Percentiles rank a stretch among this genome's conserved stretches.
Evolutionary conservation across 1,284 basidiomycete genomes (phyloP).

Genomic region (Marasmius sp.): DNA sequence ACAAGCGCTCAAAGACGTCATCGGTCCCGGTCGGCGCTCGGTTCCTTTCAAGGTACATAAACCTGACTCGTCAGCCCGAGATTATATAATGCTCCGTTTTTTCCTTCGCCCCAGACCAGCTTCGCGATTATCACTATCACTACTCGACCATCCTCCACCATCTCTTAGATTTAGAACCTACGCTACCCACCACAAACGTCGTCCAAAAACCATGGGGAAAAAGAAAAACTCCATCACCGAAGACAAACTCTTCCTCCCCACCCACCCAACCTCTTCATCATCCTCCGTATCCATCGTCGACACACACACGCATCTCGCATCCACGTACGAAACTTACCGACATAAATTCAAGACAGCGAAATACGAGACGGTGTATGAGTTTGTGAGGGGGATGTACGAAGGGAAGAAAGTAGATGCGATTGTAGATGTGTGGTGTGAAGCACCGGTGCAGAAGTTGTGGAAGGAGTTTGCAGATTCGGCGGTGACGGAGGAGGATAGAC

Average conservation of each 20-base stretch:
- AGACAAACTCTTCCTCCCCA: too few relatives aligned
- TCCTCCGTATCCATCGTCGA: conserved; percentile 49
- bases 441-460: conserved; percentile 61
- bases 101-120: too few relatives aligned
- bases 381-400: conserved; percentile 60
- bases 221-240: not conserved
- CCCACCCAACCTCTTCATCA: conserved; percentile 23
- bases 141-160: too few relatives aligned
- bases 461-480: conserved; percentile 74
- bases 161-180: too few relatives aligned
- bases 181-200: too few relatives aligned
- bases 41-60: too few relatives aligned
- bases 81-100: too few relatives aligned
- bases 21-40: too few relatives aligned
- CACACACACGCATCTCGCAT: conserved; percentile 77
- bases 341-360: conserved; percentile 55
- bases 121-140: too few relatives aligned
- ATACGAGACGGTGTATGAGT: conserved; percentile 58
- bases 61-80: too few relatives aligned
- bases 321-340: conserved; percentile 65
- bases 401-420: conserved; percentile 60
- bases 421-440: conserved; percentile 85
- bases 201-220: too few relatives aligned
- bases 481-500: conserved; percentile 45
- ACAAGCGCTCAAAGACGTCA: too few relatives aligned